Evolutionary conservation across 2,329 filamentous ascomycete species (phyloP).

Genomic region (Tolypocladium tropicale): DNA sequence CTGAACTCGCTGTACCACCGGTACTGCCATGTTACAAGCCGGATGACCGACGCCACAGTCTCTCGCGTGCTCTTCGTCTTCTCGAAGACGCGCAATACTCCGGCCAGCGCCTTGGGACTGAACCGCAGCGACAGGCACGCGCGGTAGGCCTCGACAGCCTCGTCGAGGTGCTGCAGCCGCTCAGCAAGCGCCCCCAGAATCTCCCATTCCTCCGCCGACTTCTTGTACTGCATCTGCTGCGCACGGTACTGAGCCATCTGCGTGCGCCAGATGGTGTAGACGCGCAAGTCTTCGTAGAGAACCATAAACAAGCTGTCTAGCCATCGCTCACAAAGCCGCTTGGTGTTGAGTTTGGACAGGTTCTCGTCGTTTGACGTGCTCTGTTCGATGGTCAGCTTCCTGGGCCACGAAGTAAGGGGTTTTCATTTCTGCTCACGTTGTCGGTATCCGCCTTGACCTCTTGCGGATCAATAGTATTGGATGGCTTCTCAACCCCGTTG

Average conservation of each 20-base stretch:
- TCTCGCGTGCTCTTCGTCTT: slow-evolving; percentile 68
- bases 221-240: slow-evolving; percentile 91
- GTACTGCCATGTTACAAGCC: slow-evolving; percentile 95
- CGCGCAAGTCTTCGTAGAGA: slow-evolving; percentile 90
- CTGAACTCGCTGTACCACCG: slow-evolving; percentile 99
- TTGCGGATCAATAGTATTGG: slow-evolving; percentile 66
- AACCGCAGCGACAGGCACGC: slow-evolving; percentile 81
- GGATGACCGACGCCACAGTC: slow-evolving; percentile 75
- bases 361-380: slow-evolving; percentile 55
- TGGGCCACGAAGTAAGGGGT: not conserved
- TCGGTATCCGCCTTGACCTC: slow-evolving; percentile 68
- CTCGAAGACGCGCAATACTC: slow-evolving; percentile 73
- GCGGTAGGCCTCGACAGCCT: slow-evolving; percentile 87
- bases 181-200: slow-evolving; percentile 89
- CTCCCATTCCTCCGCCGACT: slow-evolving; percentile 96
- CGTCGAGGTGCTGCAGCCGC: slow-evolving; percentile 81
- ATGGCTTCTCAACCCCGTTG: slow-evolving; percentile 61
- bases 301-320: slow-evolving; percentile 99
- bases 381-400: slow-evolving; percentile 28
- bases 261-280: slow-evolving; percentile 98
- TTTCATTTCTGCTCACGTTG: slow-evolving; percentile 39
- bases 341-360: slow-evolving; percentile 90
- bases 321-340: slow-evolving; percentile 94
- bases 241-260: slow-evolving; percentile 94
- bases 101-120: slow-evolving; percentile 82